Percentiles rank a stretch among this genome's conserved stretches.
Evolutionary conservation across 2,329 filamentous ascomycete species (phyloP).

Genomic region (Xylaria sp.): DNA sequence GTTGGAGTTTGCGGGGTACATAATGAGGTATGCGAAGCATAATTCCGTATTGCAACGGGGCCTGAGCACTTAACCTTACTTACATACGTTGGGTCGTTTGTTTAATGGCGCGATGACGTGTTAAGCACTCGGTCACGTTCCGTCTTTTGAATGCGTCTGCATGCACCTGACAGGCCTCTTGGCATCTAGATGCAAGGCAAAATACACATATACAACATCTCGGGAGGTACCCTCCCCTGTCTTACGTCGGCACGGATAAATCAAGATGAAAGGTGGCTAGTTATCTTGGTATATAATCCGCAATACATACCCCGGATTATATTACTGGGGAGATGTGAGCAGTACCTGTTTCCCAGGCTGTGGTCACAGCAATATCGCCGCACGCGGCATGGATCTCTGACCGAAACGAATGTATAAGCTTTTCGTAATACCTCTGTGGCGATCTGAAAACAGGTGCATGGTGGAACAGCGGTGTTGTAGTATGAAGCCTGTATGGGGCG

Average conservation of each 20-base stretch:
- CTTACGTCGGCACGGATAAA: slow-evolving; percentile 7
- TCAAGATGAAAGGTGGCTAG: background rate
- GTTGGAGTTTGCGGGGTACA: slow-evolving; percentile 33
- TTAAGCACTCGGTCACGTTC: slow-evolving; percentile 33
- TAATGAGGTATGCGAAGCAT: slow-evolving; percentile 17
- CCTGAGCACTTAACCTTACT: slow-evolving; percentile 15
- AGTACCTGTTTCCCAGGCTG: background rate
- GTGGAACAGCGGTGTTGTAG: background rate
- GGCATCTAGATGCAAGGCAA: slow-evolving; percentile 12
- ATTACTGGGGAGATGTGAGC: background rate
- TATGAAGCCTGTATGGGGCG: slow-evolving; percentile 3
- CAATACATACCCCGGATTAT: background rate
- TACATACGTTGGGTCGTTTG: slow-evolving; percentile 4
- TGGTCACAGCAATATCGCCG: background rate
- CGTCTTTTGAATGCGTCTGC: slow-evolving; percentile 30
- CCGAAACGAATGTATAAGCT: slow-evolving; percentile 1
- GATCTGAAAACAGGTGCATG: background rate
- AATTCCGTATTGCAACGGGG: slow-evolving; percentile 15
- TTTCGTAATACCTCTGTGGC: background rate
- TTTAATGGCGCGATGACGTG: slow-evolving; percentile 28
- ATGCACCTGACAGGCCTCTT: slow-evolving; percentile 26
- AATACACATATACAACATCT: background rate
- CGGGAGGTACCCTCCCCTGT: background rate
- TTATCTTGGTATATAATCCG: background rate
- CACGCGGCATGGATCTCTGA: background rate